phyloP scores from a whole-genome alignment of 2,329 filamentous ascomycete genomes.

The Hyphodiscus sp. region DNA sequence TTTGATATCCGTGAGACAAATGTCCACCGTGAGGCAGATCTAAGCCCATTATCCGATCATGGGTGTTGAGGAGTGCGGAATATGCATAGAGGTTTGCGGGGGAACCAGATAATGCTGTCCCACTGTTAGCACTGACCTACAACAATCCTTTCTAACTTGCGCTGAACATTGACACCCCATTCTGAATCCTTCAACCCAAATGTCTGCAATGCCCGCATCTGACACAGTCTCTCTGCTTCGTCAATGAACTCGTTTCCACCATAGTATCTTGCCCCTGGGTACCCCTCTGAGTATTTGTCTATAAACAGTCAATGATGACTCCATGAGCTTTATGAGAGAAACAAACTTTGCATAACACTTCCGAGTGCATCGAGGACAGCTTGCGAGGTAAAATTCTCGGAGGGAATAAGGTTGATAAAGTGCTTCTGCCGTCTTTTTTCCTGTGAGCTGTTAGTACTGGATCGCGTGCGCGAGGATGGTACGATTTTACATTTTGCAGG shows the following conservation, averaged over 20 bases:
- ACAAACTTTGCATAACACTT: constrained; percentile 88
- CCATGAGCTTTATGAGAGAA: constrained; percentile 23
- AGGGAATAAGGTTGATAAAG: constrained; percentile 95
- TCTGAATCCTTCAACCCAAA: constrained; percentile 77
- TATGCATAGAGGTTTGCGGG: constrained; percentile 78
- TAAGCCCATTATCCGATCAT: constrained; percentile 94
- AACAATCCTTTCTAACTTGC: constrained; percentile 38
- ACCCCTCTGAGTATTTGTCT: constrained; percentile 99
- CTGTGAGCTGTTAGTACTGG: constrained; percentile 37
- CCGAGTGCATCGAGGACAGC: constrained; percentile 86
- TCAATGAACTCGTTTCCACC: constrained; percentile 97
- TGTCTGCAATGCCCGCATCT: constrained; percentile 80
- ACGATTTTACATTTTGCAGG: constrained; percentile 67
- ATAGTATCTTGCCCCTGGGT: constrained; percentile 93
- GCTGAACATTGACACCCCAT: constrained; percentile 96
- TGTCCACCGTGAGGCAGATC: constrained; percentile 96
- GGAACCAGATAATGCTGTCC: constrained; percentile 40
- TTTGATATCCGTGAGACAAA: constrained; percentile 95
- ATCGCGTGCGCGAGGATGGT: neutral
- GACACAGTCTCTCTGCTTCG: constrained; percentile 80
- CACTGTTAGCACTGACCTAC: constrained; percentile 14
- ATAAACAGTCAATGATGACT: constrained; percentile 32
- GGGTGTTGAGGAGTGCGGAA: constrained; percentile 83
- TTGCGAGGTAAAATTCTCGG: constrained; percentile 92
- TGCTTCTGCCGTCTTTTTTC: constrained; percentile 96